Evolutionary conservation across 2,329 filamentous ascomycete species (phyloP).

Genomic region (Trichoderma breve): DNA sequence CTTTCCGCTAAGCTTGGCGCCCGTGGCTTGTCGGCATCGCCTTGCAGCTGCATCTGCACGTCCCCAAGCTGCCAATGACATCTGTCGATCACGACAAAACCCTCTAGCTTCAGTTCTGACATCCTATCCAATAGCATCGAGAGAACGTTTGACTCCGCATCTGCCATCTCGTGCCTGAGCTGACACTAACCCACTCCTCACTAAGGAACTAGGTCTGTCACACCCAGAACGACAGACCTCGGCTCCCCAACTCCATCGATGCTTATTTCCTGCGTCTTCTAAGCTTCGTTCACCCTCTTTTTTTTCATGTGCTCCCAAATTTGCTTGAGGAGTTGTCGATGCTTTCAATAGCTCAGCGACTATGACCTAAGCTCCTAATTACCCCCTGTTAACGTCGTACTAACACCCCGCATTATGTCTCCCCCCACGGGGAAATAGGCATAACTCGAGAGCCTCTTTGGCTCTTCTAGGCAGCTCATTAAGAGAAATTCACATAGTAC

Average conservation of each 20-base stretch:
- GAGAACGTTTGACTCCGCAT: background rate
- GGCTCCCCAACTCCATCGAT: conserved; percentile 3
- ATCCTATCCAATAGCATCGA: background rate
- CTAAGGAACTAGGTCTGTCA: background rate
- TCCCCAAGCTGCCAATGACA: background rate
- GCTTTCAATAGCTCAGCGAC: background rate
- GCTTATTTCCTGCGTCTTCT: background rate
- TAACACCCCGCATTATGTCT: conserved; percentile 17
- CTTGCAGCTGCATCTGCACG: background rate
- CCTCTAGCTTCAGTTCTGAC: background rate
- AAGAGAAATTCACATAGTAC: background rate
- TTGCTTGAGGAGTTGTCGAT: background rate
- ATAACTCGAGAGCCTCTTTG: background rate
- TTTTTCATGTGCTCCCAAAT: conserved; percentile 12
- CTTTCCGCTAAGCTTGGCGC: background rate
- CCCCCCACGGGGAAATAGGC: conserved; percentile 18
- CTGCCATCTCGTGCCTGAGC: conserved; percentile 8
- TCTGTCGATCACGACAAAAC: background rate
- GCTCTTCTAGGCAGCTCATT: conserved; percentile 14
- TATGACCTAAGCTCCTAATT: background rate
- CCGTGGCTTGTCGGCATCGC: background rate
- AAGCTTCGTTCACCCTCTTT: background rate
- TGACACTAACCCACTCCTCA: background rate
- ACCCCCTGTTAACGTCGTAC: background rate
- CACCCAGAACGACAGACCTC: conserved; percentile 6